Evolutionary conservation across 768 basidiomycete genomes (phyloP), one percentile per base, ranked within the genome.

Genomic region (Tulasnella calospora): DNA sequence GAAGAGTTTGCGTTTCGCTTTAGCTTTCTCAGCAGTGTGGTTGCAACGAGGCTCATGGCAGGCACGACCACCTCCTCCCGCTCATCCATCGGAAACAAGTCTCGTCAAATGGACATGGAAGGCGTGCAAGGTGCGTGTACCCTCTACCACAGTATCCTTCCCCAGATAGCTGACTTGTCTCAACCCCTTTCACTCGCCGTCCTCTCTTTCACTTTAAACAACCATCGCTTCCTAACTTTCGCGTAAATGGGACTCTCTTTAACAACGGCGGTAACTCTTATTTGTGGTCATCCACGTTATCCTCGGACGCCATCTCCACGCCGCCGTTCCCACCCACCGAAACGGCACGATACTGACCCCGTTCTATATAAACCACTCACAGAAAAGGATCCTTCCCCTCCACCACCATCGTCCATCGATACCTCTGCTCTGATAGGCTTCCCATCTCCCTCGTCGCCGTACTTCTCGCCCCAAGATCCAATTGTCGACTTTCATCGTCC

Each of bases 401-500:
- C 70, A 71, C 35, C 70, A 35, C 70, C 30, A n/a, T 5, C 40
- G 0, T 71, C 15, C 27, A 35, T 19, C 40, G 30, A 35, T 9
- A 71, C 40, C 67, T 17, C 67, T 13, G 70, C 70, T 71, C 7
- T 67, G 1, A 3, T 44, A 36, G 69, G 23, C 57, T 77, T 77
- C 70, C 76, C 76, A 6, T 77, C 76, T 17, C 92, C 92, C 3
- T 89, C 89, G 0, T 91, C 90, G 7, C 86, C 90, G 0, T 92
- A 92, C 81, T 81, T 92, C 2, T 90, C 92, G 1, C 92, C 92
- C 4, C 91, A 92, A 4, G 86, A 88, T 5, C 90, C 90, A 0
- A 88, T 88, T 3, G 86, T 88, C 40, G 91, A 92, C 86, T 92
- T 93, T 81, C 92, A 91, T 81, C 91, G 90, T 17, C 81, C 47